Base-by-base conservation (phyloP, 805 yeast species). In the Naumovozyma baii region DNA sequence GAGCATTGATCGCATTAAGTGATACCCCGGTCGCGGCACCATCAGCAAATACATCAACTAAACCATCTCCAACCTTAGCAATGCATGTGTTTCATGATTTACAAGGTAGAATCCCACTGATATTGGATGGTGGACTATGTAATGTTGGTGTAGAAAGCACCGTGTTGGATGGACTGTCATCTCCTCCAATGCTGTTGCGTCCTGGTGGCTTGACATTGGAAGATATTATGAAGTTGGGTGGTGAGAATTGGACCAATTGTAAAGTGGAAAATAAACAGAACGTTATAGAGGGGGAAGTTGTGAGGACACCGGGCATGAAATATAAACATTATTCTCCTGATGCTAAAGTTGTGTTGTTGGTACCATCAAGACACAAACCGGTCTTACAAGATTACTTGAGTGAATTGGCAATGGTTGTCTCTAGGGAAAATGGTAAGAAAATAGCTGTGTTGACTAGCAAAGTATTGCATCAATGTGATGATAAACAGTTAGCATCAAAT, bases 1-100 rank as follows among this genome's bases (percentile, higher is more conserved):
- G 98, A 44, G 95, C 97, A 0, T 65, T 92, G 34, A 87, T 92
- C 39, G 83, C 85, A 2, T 52, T 83, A 10, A 76, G 94, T 39
- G 92, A 87, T 48, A 73, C 83, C 2, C 97, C 98, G 1, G 62
- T 92, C 29, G 98, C 98, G 1, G 98, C 98, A 0, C 98, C 98
- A 0, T 85, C 95, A 1, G 98, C 98, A 2, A 92, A 92, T 61
- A 90, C 96, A 1, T 86, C 96, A 1, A 92, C 98, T 0, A 67
- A 86, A 37, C 98, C 98, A 1, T 83, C 95, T 15, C 96, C 97
- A 1, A 92, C 98, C 0, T 54, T 70, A 26, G 97, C 98, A 0
- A 62, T 70, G 8, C 98, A 92, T 57, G 98, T 92, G 0, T 74
- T 64, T 48, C 76, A 77, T 52, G 98, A 92, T 55, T 61, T 92